Percentiles rank a stretch among this genome's conserved stretches.
Evolutionary conservation across 192 early-diverging fungal genomes (phyloP).

Genomic region (Entophlyctis luteolus): DNA sequence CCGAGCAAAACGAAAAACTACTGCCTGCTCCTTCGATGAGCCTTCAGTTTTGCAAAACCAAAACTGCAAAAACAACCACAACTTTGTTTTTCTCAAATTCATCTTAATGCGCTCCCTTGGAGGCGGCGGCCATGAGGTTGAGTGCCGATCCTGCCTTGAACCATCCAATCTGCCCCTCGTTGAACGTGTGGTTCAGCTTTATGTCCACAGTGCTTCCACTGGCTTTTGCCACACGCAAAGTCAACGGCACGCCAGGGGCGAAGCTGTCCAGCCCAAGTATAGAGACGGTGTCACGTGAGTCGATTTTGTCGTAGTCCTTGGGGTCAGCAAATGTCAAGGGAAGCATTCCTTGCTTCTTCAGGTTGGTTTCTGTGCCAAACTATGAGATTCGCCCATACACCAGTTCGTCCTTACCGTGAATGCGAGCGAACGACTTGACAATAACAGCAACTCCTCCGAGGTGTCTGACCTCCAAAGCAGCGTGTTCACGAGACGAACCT

Average conservation of each 20-base stretch:
- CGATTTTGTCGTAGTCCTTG: constrained; percentile 88
- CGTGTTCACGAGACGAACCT: constrained; percentile 98
- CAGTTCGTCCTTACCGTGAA: constrained; percentile 66
- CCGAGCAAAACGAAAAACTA: too few species aligned
- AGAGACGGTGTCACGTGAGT: constrained; percentile 79
- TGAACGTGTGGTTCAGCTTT: constrained; percentile 94
- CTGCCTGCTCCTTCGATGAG: too few species aligned
- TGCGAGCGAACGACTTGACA: constrained; percentile 92
- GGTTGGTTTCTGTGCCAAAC: constrained; percentile 81
- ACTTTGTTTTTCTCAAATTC: too few species aligned
- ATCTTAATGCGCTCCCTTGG: too few species aligned
- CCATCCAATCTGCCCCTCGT: constrained; percentile 97
- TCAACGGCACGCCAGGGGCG: constrained; percentile 80
- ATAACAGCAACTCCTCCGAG: constrained; percentile 84
- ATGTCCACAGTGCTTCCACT: constrained; percentile 75
- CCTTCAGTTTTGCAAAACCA: too few species aligned
- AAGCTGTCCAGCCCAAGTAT: constrained; percentile 81
- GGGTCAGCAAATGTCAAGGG: constrained; percentile 93
- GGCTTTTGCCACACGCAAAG: constrained; percentile 76
- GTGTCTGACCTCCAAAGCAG: constrained; percentile 95
- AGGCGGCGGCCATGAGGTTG: constrained; percentile 28
- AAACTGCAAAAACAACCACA: too few species aligned
- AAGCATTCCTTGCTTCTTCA: constrained; percentile 98
- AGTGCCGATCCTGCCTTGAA: constrained; percentile 79
- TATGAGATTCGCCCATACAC: too few species aligned